These are phyloP conservation scores for Casuarina cunninghamiana DNA, from an alignment of 306 rosid species.

Conservation along the genomic window DNA sequence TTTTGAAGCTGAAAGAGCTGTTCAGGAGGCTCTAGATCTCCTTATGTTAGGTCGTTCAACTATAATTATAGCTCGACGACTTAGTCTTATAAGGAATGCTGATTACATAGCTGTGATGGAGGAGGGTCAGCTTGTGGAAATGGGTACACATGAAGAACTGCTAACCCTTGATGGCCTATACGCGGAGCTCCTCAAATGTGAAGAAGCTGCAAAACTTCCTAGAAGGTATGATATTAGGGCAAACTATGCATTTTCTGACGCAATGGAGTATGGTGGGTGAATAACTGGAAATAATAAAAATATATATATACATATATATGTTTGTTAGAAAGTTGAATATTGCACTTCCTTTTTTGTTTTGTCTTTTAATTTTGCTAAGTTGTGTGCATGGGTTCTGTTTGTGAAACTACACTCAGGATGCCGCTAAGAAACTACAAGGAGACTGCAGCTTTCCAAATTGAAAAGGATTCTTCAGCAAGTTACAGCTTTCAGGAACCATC, in stretches of 20 bases:
- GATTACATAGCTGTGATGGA: slow-evolving; percentile 99
- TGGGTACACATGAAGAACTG: slow-evolving; percentile 97
- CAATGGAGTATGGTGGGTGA: slow-evolving; percentile 6
- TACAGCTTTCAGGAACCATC: slow-evolving; percentile 88
- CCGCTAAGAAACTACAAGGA: slow-evolving; percentile 90
- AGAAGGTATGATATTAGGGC: slow-evolving; percentile 62
- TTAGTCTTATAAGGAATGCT: slow-evolving; percentile 97
- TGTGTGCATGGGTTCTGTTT: slow-evolving; percentile 5
- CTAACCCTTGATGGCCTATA: slow-evolving; percentile 77
- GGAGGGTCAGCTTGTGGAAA: slow-evolving; percentile 98
- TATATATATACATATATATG: neutral
- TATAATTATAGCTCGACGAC: slow-evolving; percentile 97
- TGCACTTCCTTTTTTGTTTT: neutral
- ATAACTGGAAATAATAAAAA: slow-evolving; percentile 1
- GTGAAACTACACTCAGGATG: slow-evolving; percentile 59
- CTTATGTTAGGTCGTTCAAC: slow-evolving; percentile 99
- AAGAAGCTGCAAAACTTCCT: slow-evolving; percentile 99
- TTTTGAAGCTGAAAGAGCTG: slow-evolving; percentile 98
- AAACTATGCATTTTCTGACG: slow-evolving; percentile 26
- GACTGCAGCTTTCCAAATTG: slow-evolving; percentile 86
- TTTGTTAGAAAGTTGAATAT: neutral
- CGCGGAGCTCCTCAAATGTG: slow-evolving; percentile 93
- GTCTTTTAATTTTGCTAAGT: neutral
- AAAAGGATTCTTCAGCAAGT: slow-evolving; percentile 91
- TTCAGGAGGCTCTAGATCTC: slow-evolving; percentile 95